Evolutionary conservation across 2,329 filamentous ascomycete genomes (phyloP).

Genomic region (Decorospora gaudefroyi): DNA sequence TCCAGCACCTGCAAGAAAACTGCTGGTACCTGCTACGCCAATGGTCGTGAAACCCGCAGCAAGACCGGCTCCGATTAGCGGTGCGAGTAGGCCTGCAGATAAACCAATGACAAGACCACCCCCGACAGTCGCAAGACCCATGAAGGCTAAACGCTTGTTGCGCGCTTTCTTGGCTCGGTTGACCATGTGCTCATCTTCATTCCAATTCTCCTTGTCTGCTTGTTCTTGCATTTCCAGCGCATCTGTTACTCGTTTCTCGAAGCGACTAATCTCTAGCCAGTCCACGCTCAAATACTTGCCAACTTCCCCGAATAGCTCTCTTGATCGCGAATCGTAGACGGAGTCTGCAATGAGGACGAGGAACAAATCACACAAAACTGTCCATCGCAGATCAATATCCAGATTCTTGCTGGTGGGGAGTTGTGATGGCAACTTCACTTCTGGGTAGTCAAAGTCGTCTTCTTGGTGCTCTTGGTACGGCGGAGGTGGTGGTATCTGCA

Average conservation of each 20-base stretch:
- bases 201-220: slow-evolving; percentile 95
- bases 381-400: slow-evolving; percentile 96
- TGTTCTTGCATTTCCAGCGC: slow-evolving; percentile 97
- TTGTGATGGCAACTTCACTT: slow-evolving; percentile 81
- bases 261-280: slow-evolving; percentile 92
- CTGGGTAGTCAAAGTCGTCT: slow-evolving; percentile 74
- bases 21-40: slow-evolving; percentile 83
- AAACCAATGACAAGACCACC: slow-evolving; percentile 94
- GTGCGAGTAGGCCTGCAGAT: slow-evolving; percentile 87
- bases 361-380: slow-evolving; percentile 93
- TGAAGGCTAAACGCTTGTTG: slow-evolving; percentile 85
- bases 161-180: slow-evolving; percentile 77
- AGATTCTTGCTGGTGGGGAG: slow-evolving; percentile 80
- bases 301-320: slow-evolving; percentile 80
- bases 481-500: slow-evolving; percentile 57
- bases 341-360: slow-evolving; percentile 96
- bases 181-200: slow-evolving; percentile 93
- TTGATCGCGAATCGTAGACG: slow-evolving; percentile 85
- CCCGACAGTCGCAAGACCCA: slow-evolving; percentile 95
- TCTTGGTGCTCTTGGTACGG: slow-evolving; percentile 65
- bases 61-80: slow-evolving; percentile 90
- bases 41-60: slow-evolving; percentile 95
- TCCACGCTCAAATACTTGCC: slow-evolving; percentile 78
- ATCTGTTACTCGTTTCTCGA: slow-evolving; percentile 96
- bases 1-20: slow-evolving; percentile 87